Evolutionary conservation across 768 basidiomycete species (phyloP), one percentile per base, ranked within the genome.

Genomic region (Suillus brevipes): DNA sequence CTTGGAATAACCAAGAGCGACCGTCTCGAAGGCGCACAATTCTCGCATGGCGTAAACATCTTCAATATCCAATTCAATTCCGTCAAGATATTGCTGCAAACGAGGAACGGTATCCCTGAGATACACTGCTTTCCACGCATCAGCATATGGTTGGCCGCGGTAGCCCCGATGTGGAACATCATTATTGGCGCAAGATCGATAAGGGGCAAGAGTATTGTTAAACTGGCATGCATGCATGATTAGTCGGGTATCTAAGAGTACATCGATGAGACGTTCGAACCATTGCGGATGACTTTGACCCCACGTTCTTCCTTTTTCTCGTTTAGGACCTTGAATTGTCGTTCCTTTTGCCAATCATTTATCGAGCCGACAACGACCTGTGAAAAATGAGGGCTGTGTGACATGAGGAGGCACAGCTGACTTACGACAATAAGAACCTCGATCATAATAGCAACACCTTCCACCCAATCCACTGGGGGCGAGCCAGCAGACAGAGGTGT

Each of bases 281-380:
- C 89, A 63, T 85, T 79, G 14, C 95, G 88, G 66, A 94, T 89
- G 60, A 91, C 89, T 77, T 95, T 95, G 70, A 95, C 88, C 7
- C 84, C 87, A 34, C 97, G 91, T 69, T 97, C 97, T 64, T 99
- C 97, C 78, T 97, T 97, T 78, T 96, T 91, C 70, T 91, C 92
- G 72, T 98, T 99, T 49, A 99, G 85, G 23, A 81, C 83, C 71
- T 90, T 88, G 82, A 99, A 99, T 78, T 99, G 97, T 2, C 89
- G 89, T 77, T 99, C 97, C 78, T 99, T 99, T 78, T 98, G 95
- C 91, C 93, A 99, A 77, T 99, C 97, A 72, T 98, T 99, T 52
- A 98, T 69, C 16, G 95, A 95, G 36, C 97, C 97, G 64, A 99
- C 97, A 52, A 94, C 70, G 64, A 94, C 89, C n/a, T n/a, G n/a